Evolutionary conservation across 1,284 basidiomycete species (phyloP), one percentile per base, ranked within the genome.

Genomic region (Stygiomarasmius scandens): DNA sequence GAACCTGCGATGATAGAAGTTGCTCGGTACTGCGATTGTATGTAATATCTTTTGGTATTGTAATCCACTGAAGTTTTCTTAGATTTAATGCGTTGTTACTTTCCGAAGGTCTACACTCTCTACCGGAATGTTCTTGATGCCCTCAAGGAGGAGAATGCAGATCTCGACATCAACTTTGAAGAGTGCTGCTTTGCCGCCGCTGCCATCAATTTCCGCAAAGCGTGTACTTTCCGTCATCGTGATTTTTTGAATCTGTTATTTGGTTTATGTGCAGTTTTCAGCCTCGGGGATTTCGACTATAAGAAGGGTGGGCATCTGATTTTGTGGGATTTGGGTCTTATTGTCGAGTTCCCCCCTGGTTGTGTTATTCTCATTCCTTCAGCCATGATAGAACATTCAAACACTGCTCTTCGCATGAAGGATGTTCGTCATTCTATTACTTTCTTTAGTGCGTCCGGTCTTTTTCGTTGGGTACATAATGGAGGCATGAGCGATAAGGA

Each of bases 171-270:
- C 11, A 44, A 44, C 24, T 56, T 38, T 20, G 11, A 27, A 2
- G 36, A 50, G 19, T 56, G 34, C 29, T 43, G 48, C 34, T 56
- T 56, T 45, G 54, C 54, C 1, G 49, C 54, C 2, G 3, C 27
- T 11, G 20, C 44, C n/a, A 10, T 54, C 34, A 54, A 54, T 20
- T 24, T 54, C n/a, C 4, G 5, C 6, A 4, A n/a, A 4, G 53
- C 27, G 1, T 44, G 32, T 5, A 54, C 45, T 12, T 12, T 48
- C 2, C 11, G 8, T 20, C 53, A 54, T 25, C 2, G n/a, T 3
- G 53, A 54, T 16, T 54, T 12, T 1, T 19, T 34, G 2, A 54
- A 54, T 23, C 45, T 47, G 4, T 9, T 54, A 10, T 54, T 48
- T 41, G 49, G 55, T 29, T n/a, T 32, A 16, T 54, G 53, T 29